phyloP scores from a whole-genome alignment of 2,329 filamentous ascomycete species.

The Coleophoma crateriformis region DNA sequence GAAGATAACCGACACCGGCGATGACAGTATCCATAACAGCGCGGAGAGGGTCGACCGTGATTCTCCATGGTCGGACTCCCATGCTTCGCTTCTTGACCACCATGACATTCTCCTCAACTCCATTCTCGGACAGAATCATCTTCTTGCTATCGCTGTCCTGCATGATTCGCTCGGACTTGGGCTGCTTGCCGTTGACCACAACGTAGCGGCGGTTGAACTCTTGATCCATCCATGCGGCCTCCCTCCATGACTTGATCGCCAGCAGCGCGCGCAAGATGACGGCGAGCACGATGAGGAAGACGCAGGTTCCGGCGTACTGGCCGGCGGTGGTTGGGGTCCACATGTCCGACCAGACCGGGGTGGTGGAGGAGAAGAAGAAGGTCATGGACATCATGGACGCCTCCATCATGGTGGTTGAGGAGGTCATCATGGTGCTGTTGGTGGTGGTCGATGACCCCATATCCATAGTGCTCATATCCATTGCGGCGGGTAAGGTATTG shows the following conservation, averaged over 20 bases:
- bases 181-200: slow-evolving; percentile 57
- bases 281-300: slow-evolving; percentile 79
- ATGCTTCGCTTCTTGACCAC: slow-evolving; percentile 57
- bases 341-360: slow-evolving; percentile 57
- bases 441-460: not conserved
- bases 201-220: slow-evolving; percentile 75
- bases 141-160: slow-evolving; percentile 52
- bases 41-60: slow-evolving; percentile 72
- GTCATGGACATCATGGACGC: slow-evolving; percentile 43
- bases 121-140: slow-evolving; percentile 66
- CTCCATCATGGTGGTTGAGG: slow-evolving; percentile 40
- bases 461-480: not conserved
- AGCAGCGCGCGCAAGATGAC: slow-evolving; percentile 64
- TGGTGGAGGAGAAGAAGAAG: slow-evolving; percentile 60
- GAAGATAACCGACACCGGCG: slow-evolving; percentile 74
- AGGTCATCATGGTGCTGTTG: slow-evolving; percentile 4
- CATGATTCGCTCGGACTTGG: slow-evolving; percentile 19
- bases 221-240: slow-evolving; percentile 59
- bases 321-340: slow-evolving; percentile 72
- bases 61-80: slow-evolving; percentile 65
- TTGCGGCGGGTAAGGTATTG: not conserved
- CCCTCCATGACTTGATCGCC: slow-evolving; percentile 62
- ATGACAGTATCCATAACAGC: slow-evolving; percentile 66
- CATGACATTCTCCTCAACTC: slow-evolving; percentile 73
- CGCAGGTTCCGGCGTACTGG: slow-evolving; percentile 81